Evolutionary conservation across 176 grass and related monocot genomes (phyloP).

Genomic region (Phragmites australis): DNA sequence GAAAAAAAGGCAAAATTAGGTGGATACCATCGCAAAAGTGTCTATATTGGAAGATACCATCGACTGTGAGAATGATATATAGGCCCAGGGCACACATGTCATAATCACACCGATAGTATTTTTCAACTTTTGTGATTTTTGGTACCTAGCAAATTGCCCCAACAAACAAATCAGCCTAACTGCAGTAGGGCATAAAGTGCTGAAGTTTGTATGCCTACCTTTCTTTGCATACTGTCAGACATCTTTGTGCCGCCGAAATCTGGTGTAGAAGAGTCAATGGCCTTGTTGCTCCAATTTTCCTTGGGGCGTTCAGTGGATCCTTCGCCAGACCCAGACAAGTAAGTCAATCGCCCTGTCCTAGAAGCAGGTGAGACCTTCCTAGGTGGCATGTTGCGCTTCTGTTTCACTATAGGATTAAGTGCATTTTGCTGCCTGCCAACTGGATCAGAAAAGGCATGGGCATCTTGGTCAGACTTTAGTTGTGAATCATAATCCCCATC

Average conservation of each 20-base stretch:
- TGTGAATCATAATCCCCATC: constrained; percentile 54
- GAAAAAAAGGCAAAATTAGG: too few relatives aligned
- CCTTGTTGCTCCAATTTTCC: constrained; percentile 70
- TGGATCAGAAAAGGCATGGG: constrained; percentile 45
- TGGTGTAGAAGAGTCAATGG: constrained; percentile 38
- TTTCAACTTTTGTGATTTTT: too few relatives aligned
- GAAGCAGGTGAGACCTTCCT: constrained; percentile 65
- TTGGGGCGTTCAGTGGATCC: constrained; percentile 56
- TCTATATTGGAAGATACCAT: too few relatives aligned
- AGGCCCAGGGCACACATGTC: too few relatives aligned
- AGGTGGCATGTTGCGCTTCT: constrained; percentile 65
- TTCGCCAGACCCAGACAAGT: constrained; percentile 64
- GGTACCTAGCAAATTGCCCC: too few relatives aligned
- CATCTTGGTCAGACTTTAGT: constrained; percentile 47
- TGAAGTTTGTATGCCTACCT: constrained; percentile 50
- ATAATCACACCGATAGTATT: too few relatives aligned
- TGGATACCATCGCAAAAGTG: too few relatives aligned
- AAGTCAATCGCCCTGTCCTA: constrained; percentile 53
- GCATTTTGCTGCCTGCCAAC: constrained; percentile 43
- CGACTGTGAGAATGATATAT: too few relatives aligned
- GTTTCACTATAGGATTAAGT: constrained; percentile 49
- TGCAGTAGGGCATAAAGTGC: constrained; percentile 14
- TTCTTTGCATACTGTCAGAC: constrained; percentile 93
- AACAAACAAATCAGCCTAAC: constrained; percentile 14
- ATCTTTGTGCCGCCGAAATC: constrained; percentile 60